Conservation (phyloP, 306 rosid species). For the Castanea crenata region DNA sequence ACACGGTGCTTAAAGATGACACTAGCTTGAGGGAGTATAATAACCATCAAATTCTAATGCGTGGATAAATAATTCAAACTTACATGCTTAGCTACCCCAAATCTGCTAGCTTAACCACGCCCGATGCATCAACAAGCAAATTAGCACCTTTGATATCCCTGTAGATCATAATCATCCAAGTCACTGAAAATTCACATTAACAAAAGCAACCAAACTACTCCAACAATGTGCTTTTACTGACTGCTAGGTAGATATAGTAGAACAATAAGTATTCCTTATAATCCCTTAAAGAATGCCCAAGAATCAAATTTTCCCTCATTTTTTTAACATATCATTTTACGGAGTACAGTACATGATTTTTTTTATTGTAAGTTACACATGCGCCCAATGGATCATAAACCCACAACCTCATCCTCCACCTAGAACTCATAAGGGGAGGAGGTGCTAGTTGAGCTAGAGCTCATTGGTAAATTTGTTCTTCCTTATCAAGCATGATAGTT, state of each 20-base stretch:
- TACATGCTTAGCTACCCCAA: constrained; percentile 93
- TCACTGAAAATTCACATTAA: constrained; percentile 2
- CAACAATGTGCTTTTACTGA: constrained; percentile 4
- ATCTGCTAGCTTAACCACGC: constrained; percentile 93
- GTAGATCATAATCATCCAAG: constrained; percentile 19
- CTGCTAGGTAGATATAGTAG: background rate
- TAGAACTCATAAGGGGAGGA: too few species aligned
- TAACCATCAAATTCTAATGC: background rate
- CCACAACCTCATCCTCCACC: too few species aligned
- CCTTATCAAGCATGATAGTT: background rate
- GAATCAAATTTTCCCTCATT: too few species aligned
- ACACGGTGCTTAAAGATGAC: background rate
- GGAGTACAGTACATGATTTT: background rate
- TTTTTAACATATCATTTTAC: too few species aligned
- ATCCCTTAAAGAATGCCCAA: background rate
- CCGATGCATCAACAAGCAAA: constrained; percentile 79
- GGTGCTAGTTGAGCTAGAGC: background rate
- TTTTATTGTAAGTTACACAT: too few species aligned
- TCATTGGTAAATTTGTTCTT: background rate
- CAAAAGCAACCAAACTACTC: constrained; percentile 14
- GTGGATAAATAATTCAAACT: constrained; percentile 35
- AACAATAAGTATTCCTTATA: background rate
- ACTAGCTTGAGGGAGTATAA: background rate
- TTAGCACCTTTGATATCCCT: constrained; percentile 99
- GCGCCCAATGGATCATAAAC: too few species aligned